Conservation (phyloP, 2,329 filamentous ascomycete species). For the Amylocarpus encephaloides region DNA sequence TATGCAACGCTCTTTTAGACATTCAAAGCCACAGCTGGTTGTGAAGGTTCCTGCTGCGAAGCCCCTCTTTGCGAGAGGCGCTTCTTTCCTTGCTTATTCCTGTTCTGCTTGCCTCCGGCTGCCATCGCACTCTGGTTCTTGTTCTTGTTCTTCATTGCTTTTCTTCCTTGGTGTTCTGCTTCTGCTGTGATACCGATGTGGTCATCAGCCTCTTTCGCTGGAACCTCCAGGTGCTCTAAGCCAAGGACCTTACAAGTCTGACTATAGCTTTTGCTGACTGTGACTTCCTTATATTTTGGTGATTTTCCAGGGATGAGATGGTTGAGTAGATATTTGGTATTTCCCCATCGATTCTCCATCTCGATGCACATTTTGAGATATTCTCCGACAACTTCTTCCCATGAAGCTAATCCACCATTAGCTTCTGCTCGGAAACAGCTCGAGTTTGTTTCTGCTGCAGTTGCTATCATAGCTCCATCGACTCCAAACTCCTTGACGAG, state of each 20-base stretch:
- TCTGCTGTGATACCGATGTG: constrained; percentile 24
- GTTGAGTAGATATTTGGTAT: constrained; percentile 85
- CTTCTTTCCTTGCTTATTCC: constrained; percentile 27
- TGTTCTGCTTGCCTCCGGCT: constrained; percentile 42
- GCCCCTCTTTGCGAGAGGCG: constrained; percentile 17
- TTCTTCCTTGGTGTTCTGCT: constrained; percentile 14
- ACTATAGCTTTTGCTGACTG: constrained; percentile 62
- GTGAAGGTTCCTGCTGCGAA: constrained; percentile 3
- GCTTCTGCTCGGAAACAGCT: constrained; percentile 70
- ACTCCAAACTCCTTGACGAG: constrained; percentile 75
- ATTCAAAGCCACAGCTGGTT: constrained; percentile 1
- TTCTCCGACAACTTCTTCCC: constrained; percentile 69
- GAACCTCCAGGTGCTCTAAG: constrained; percentile 54
- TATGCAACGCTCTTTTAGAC: neutral
- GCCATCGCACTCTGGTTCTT: constrained; percentile 37
- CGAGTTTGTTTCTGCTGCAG: constrained; percentile 82
- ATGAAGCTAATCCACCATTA: constrained; percentile 65
- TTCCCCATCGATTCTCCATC: constrained; percentile 79
- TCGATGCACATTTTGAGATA: constrained; percentile 70
- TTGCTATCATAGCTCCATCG: constrained; percentile 96
- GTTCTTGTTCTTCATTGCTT: constrained; percentile 22
- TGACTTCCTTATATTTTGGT: constrained; percentile 54
- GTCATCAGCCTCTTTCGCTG: constrained; percentile 59
- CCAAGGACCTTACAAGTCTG: constrained; percentile 61
- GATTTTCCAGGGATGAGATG: constrained; percentile 82